A percentile compares a stretch with the other conserved stretches of the same genome.
Evolutionary conservation across 306 rosid genomes (phyloP).

Genomic region (Pachyrhizus erosus): DNA sequence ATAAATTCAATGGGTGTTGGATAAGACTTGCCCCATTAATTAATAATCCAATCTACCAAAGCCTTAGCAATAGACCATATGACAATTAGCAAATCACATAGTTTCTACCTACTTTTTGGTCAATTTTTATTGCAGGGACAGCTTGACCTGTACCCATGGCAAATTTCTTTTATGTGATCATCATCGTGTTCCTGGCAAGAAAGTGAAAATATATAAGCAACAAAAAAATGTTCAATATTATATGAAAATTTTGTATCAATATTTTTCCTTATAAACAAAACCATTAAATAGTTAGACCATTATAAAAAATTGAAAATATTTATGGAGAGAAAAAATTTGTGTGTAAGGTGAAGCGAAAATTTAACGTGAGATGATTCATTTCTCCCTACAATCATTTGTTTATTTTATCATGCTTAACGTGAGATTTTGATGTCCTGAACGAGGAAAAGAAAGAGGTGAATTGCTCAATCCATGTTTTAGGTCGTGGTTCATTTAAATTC

Average conservation of each 20-base stretch:
- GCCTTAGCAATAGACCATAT: background rate
- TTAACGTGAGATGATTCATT: background rate
- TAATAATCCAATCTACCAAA: background rate
- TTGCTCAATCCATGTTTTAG: background rate
- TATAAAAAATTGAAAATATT: background rate
- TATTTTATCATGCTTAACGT: background rate
- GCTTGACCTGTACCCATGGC: background rate
- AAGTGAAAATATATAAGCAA: background rate
- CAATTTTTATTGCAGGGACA: background rate
- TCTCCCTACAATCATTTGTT: background rate
- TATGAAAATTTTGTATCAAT: background rate
- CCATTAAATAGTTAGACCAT: background rate
- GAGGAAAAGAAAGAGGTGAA: background rate
- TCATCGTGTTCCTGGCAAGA: background rate
- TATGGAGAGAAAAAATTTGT: background rate
- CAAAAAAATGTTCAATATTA: background rate
- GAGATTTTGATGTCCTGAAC: background rate
- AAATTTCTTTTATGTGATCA: background rate
- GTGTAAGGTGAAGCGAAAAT: background rate
- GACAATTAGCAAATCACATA: background rate
- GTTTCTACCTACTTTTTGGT: background rate
- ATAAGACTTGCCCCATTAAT: background rate
- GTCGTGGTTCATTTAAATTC: background rate
- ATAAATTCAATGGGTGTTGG: background rate
- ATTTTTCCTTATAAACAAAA: background rate